Conservation (phyloP, 768 basidiomycete species). For the Rhizopogon roseolus region DNA sequence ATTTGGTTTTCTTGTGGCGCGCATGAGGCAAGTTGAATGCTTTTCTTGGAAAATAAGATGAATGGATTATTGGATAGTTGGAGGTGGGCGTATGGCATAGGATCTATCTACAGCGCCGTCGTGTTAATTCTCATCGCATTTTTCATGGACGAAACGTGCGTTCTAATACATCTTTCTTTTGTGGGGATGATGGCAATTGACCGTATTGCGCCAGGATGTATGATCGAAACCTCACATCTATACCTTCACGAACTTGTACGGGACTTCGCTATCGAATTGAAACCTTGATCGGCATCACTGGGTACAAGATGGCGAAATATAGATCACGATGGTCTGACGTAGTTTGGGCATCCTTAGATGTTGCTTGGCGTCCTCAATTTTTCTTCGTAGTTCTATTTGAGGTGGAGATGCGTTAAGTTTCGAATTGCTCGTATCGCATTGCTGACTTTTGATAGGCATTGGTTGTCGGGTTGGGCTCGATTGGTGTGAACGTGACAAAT, state of each 20-base stretch:
- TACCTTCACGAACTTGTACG: constrained; percentile 13
- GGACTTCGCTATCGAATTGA: constrained; percentile 39
- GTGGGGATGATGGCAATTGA: neutral
- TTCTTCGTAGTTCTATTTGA: constrained; percentile 35
- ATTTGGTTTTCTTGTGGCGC: constrained; percentile 24
- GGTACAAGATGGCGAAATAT: constrained; percentile 38
- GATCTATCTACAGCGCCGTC: constrained; percentile 40
- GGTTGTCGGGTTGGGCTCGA: no score
- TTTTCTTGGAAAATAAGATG: neutral
- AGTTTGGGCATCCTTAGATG: constrained; percentile 26
- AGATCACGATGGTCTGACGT: constrained; percentile 36
- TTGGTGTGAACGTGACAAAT: constrained; percentile 23
- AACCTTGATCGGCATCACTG: constrained; percentile 46
- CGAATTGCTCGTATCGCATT: no score
- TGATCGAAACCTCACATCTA: constrained; percentile 30
- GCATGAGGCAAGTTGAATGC: constrained; percentile 11
- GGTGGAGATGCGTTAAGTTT: constrained; percentile 13
- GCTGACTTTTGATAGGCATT: no score
- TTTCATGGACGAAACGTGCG: constrained; percentile 47
- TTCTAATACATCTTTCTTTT: no score
- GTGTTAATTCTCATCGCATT: constrained; percentile 42
- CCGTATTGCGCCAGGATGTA: constrained; percentile 31
- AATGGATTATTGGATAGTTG: constrained; percentile 24
- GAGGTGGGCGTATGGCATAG: constrained; percentile 51
- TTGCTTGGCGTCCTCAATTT: constrained; percentile 49